Evolutionary conservation across 176 grass and related monocot genomes (phyloP).

Genomic region (Dendrocalamus sinicus): DNA sequence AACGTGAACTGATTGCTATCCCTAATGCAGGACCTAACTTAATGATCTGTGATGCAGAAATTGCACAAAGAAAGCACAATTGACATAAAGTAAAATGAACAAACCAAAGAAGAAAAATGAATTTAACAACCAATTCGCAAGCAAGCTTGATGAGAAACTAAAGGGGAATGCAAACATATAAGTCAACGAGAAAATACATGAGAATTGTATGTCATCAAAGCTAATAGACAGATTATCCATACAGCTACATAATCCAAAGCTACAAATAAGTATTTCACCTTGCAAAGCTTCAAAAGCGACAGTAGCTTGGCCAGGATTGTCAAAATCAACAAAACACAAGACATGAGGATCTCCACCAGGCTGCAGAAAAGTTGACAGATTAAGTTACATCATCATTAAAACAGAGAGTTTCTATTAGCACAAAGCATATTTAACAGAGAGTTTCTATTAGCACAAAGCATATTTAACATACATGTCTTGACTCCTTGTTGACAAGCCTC

Average conservation of each 20-base stretch:
- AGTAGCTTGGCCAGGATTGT: conserved; percentile 83
- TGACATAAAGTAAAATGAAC: background rate
- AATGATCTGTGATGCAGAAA: background rate
- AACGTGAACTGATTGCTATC: background rate
- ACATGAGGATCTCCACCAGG: conserved; percentile 86
- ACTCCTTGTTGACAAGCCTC: conserved; percentile 98
- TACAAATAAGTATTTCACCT: conserved; percentile 69
- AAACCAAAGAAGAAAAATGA: background rate
- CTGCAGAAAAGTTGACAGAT: conserved; percentile 45
- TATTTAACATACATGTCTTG: conserved; percentile 65
- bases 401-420: background rate
- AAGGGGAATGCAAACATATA: conserved; percentile 19
- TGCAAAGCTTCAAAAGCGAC: conserved; percentile 91
- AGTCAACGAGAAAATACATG: conserved; percentile 13
- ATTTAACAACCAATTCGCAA: background rate
- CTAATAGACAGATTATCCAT: background rate
- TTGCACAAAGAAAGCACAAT: background rate
- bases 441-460: no score
- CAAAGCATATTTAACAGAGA: conserved; percentile 32
- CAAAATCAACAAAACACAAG: conserved; percentile 96
- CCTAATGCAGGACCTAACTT: background rate
- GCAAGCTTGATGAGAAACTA: conserved; percentile 15
- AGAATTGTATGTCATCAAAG: background rate
- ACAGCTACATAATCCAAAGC: conserved; percentile 13
- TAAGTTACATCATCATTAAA: conserved; percentile 21